These are phyloP conservation scores for Xylaria sp. DNA, from an alignment of 2,329 filamentous ascomycete genomes.

Conservation along the genomic window DNA sequence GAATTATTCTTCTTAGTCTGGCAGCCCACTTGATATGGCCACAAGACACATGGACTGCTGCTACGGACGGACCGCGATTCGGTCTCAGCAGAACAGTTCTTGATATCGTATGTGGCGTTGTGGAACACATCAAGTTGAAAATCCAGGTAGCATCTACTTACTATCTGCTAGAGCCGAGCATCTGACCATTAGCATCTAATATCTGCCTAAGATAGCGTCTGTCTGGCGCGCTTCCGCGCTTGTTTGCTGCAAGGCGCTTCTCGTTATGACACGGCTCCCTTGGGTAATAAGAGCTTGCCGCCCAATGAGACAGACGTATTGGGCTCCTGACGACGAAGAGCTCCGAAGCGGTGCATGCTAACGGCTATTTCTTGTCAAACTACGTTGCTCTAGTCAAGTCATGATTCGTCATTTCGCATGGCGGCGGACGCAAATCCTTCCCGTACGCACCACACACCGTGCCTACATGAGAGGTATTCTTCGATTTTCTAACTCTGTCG, in stretches of 20 bases:
- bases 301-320: constrained; percentile 26
- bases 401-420: constrained; percentile 11
- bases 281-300: constrained; percentile 22
- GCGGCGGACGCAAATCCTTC: constrained; percentile 17
- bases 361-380: constrained; percentile 25
- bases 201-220: constrained; percentile 1
- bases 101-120: neutral
- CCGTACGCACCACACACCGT: constrained; percentile 15
- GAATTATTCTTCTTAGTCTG: neutral
- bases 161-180: neutral
- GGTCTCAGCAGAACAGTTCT: neutral
- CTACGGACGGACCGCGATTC: neutral
- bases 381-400: neutral
- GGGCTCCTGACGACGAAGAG: constrained; percentile 7
- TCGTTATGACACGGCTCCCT: constrained; percentile 23
- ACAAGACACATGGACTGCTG: neutral
- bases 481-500: neutral
- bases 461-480: neutral
- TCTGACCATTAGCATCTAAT: neutral
- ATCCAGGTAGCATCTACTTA: neutral
- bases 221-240: constrained; percentile 34
- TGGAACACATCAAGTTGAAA: constrained; percentile 4
- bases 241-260: constrained; percentile 36
- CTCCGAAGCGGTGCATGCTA: constrained; percentile 18
- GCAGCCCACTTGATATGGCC: neutral